Evolutionary conservation across 352 stramenopile species (phyloP).

Genomic region (Peronospora destructor): DNA sequence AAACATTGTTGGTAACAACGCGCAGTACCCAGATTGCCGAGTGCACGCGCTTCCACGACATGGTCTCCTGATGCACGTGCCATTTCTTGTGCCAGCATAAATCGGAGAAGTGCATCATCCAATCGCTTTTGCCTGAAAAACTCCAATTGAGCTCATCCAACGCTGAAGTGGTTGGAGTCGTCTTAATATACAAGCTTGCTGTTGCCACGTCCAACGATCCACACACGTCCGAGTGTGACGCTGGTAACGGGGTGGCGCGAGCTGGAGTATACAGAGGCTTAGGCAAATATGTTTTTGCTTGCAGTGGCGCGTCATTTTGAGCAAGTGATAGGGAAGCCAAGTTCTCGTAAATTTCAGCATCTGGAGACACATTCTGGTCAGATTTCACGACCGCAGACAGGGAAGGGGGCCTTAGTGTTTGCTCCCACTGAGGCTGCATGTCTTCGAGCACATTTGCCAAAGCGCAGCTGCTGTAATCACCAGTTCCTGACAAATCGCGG

Average conservation of each 20-base stretch:
- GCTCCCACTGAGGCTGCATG: no score
- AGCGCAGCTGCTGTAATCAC: no score
- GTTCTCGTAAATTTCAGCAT: slow-evolving; percentile 28
- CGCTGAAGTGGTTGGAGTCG: no score
- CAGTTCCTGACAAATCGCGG: no score
- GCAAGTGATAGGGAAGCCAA: slow-evolving; percentile 27
- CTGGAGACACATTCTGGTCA: background rate
- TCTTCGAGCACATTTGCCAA: no score
- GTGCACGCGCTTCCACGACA: slow-evolving; percentile 63
- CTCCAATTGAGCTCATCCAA: no score
- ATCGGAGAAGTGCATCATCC: slow-evolving; percentile 51
- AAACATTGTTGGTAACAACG: slow-evolving; percentile 72
- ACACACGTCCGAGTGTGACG: slow-evolving; percentile 23
- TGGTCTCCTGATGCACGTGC: slow-evolving; percentile 38
- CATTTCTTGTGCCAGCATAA: slow-evolving; percentile 56
- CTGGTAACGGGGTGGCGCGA: slow-evolving; percentile 2
- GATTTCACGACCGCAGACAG: background rate
- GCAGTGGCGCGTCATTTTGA: background rate
- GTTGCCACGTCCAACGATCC: slow-evolving; percentile 19
- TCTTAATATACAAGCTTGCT: slow-evolving; percentile 10
- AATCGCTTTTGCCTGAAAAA: no score
- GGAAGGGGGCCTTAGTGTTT: no score
- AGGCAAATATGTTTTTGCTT: slow-evolving; percentile 1
- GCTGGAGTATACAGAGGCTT: background rate
- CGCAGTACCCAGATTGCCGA: slow-evolving; percentile 74